Evolutionary conservation across 495 filamentous ascomycete genomes (phyloP), one percentile per base, ranked within the genome.

Genomic region (Massariosphaeria phaeospora): DNA sequence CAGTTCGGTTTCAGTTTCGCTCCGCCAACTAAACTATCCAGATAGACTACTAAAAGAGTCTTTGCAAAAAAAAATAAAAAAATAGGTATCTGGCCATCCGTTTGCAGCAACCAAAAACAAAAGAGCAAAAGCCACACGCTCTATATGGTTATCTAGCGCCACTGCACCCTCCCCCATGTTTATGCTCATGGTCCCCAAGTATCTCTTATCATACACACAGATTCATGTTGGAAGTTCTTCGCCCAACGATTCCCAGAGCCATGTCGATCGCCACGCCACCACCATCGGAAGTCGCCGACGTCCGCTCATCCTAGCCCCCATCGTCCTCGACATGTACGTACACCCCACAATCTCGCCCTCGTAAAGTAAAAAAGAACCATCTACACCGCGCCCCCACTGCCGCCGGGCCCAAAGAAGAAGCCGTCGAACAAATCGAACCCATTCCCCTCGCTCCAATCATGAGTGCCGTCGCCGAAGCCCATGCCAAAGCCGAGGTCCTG

Each of bases 391-490:
- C 39, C 39, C 23, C 39, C 39, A 23, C 39, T 45, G 12, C 42
- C 42, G 13, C 23, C 23, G 2, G 45, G 45, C 12, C 90, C 90
- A 72, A 96, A 96, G 73, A 91, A 96, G 67, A 91, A 95, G 0
- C 88, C 90, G 69, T 94, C 88, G 67, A 95, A 86, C 25, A 95
- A 69, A 76, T 95, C 89, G 61, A 91, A 79, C 50, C 84, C 84
- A 51, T 79, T 75, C 21, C 84, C 86, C 43, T 91, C 88, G 52
- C 79, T 84, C 72, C 85, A 89, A 67, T 91, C 86, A 69, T 91
- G 85, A 63, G 85, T 81, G 59, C 81, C 74, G 20, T 84, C 86
- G 35, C 85, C 79, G 57, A 81, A 82, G 52, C 82, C 84, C 58
- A 88, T 74, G 18, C 85, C 85, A 60, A 90, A 86, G 0, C 86